Base-by-base conservation (phyloP, 139 green algal species). In the Penium margaritaceum region DNA sequence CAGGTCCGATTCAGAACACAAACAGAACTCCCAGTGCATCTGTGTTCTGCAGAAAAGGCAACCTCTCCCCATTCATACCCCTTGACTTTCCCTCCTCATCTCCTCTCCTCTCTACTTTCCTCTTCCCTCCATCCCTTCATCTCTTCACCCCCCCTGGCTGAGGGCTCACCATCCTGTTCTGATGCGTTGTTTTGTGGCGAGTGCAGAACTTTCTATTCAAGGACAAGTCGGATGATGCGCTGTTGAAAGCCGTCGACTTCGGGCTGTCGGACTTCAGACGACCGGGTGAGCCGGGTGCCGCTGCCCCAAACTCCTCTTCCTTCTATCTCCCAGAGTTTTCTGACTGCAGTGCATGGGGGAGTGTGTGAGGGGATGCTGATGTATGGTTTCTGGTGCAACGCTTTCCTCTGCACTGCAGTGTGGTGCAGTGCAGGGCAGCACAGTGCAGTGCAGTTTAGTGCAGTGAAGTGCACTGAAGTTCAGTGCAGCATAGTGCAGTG, bases 201-300 rank as follows among this genome's bases (percentile, higher is more conserved):
- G 4, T 73, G 38, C 39, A 76, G 80, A 99, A 99, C 83, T 99
- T 99, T 74, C 81, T 99, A 74, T 87, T 99, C 38, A 90, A 88
- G 3, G 85, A 64, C 78, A 90, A 91, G 71, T 47, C 41, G 0
- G 70, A 85, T 0, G 75, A 70, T 27, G 29, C 46, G 7, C 19
- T 15, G n/a, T 69, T 89, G 65, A 95, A 95, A 84, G 77, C 90
- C 27, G 83, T 74, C 17, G 88, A 93, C 67, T 93, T 93, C 61
- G 88, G 88, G 0, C 80, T 93, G 3, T 91, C 87, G 3, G 79
- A 82, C 0, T 93, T 88, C 27, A 37, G 33, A 21, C 70, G 70
- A 33, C 72, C 72, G 15, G 72, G 72, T 73, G 34, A 44, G 51
- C 36, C 24, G 27, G 53, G n/a, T 9, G n/a, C n/a, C n/a, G n/a